Evolutionary conservation across 768 basidiomycete species (phyloP), one percentile per base, ranked within the genome.

Genomic region (Psilocybe azurescens): DNA sequence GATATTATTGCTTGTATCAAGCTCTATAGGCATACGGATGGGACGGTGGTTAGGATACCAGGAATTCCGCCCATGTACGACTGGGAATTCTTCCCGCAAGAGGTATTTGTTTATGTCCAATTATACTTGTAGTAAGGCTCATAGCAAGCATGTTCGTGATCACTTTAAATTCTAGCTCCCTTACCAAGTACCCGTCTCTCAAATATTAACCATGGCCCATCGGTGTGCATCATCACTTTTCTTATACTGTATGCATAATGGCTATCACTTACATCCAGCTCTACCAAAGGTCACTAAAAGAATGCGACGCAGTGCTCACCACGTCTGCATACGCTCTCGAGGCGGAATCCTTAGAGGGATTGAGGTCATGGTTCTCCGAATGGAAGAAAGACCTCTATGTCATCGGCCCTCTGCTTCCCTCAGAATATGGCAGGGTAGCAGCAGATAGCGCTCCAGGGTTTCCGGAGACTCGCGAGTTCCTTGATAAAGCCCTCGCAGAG

Each of bases 61-160:
- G 65, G 65, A 14, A 10, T 66, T 2, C 62, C 62, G 5, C 16
- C 54, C n/a, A 66, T 66, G 62, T 66, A 63, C 28, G 65, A 66
- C 29, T 60, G 62, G n/a, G 65, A 66, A 24, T 63, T 63, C n/a
- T 66, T 66, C 32, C 65, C 65, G 16, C 65, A 66, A 18, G 33
- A 60, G 47, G 65, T 66, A 20, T 20, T 58, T 49, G n/a, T 20
- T 24, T 24, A 24, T 24, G 24, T 46, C 39, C 5, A 11, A 13
- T 14, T 32, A 10, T 11, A 9, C 38, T 30, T 30, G 46, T 30
- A 6, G 50, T 30, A 39, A 39, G 11, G 9, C 24, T 24, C 24
- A 24, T 24, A 24, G 24, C 24, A 24, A 24, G 24, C 24, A 24
- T 24, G 24, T 24, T 24, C 24, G 24, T 24, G 24, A 24, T 24